Evolutionary conservation across 306 rosid genomes (phyloP).

Genomic region (Acacia melanoxylon): DNA sequence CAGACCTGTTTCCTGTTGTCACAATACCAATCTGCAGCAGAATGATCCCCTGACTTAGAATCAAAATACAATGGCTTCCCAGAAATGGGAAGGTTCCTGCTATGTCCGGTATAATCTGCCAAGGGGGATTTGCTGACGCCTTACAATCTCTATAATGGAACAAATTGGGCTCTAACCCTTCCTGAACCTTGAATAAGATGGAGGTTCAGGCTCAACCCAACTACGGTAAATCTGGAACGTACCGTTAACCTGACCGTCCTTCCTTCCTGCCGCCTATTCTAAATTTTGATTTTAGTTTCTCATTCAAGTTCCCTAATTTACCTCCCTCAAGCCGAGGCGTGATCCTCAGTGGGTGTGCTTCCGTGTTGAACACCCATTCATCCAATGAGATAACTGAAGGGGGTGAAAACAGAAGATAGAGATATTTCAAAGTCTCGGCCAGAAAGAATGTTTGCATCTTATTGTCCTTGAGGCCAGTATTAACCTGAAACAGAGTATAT

Average conservation of each 20-base stretch:
- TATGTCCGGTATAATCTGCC: not conserved
- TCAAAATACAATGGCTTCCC: slow-evolving; percentile 6
- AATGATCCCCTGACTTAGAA: slow-evolving; percentile 22
- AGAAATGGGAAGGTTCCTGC: not conserved
- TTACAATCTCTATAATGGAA: slow-evolving; percentile 33
- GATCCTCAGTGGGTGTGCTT: slow-evolving; percentile 91
- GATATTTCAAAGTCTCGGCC: slow-evolving; percentile 93
- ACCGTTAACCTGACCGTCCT: slow-evolving; percentile 54
- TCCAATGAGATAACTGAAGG: slow-evolving; percentile 84
- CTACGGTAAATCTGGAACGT: slow-evolving; percentile 25
- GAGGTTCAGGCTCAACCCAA: slow-evolving; percentile 37
- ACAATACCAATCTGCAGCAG: slow-evolving; percentile 30
- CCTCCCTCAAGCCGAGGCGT: slow-evolving; percentile 49
- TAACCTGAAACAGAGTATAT: slow-evolving; percentile 61
- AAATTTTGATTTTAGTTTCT: slow-evolving; percentile 38
- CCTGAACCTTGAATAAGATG: slow-evolving; percentile 25
- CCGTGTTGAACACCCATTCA: slow-evolving; percentile 97
- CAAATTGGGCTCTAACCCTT: slow-evolving; percentile 29
- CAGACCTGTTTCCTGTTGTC: slow-evolving; percentile 40
- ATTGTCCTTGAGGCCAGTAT: slow-evolving; percentile 86
- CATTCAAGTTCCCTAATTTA: slow-evolving; percentile 33
- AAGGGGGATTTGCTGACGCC: slow-evolving; percentile 23
- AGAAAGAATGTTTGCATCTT: slow-evolving; percentile 99
- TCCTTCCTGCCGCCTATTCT: slow-evolving; percentile 80
- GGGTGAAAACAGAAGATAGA: slow-evolving; percentile 95